phyloP scores from a whole-genome alignment of 768 basidiomycete genomes.

The Suillus placidus region DNA sequence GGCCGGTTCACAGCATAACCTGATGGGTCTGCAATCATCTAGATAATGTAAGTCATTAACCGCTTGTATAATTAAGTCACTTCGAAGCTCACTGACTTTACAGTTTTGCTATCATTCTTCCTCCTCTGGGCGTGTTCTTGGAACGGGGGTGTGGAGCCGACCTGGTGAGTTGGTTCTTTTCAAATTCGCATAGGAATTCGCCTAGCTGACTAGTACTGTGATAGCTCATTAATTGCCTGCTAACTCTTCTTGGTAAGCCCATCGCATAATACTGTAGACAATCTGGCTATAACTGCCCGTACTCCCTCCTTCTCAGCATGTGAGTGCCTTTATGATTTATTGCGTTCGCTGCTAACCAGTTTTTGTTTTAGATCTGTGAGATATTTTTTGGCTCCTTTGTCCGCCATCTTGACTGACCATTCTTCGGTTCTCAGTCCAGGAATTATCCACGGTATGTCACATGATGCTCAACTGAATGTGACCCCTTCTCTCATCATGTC shows the following conservation, averaged over 20 bases:
- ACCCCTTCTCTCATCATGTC: slow-evolving; percentile 20
- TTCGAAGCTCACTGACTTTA: slow-evolving; percentile 18
- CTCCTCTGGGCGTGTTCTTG: slow-evolving; percentile 86
- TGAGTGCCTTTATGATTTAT: slow-evolving; percentile 38
- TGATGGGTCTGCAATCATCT: background rate
- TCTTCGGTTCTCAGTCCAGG: slow-evolving; percentile 55
- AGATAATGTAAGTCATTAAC: slow-evolving; percentile 48
- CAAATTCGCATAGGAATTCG: background rate
- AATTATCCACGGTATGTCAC: slow-evolving; percentile 64
- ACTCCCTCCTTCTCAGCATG: slow-evolving; percentile 45
- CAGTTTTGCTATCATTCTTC: slow-evolving; percentile 71
- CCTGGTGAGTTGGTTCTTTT: slow-evolving; percentile 50
- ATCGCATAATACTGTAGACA: background rate
- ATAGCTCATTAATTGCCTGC: slow-evolving; percentile 70
- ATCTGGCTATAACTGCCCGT: background rate
- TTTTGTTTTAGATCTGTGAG: slow-evolving; percentile 2
- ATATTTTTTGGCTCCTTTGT: background rate
- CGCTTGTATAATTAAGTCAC: background rate
- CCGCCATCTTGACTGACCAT: slow-evolving; percentile 16
- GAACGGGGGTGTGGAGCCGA: slow-evolving; percentile 84
- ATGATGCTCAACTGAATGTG: too few relatives aligned
- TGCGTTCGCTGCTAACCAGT: background rate
- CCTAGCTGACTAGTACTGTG: background rate
- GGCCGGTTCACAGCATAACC: slow-evolving; percentile 4
- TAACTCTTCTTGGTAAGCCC: slow-evolving; percentile 69